A percentile compares a stretch with the other conserved stretches of the same genome.
Evolutionary conservation across 257 asterid genomes (phyloP).

Genomic region (Ocimum tenuiflorum): DNA sequence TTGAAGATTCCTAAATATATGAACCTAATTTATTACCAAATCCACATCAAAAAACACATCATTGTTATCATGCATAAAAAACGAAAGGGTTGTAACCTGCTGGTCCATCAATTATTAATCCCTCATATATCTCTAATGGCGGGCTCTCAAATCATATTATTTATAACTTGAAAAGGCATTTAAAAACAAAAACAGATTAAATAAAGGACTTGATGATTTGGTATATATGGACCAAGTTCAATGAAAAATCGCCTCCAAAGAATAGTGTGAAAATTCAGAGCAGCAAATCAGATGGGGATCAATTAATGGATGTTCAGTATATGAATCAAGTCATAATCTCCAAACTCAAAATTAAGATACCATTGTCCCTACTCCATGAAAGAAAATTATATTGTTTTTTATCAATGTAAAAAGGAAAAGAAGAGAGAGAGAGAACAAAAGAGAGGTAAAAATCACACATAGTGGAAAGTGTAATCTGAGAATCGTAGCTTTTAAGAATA

Average conservation of each 20-base stretch:
- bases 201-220: too few relatives aligned
- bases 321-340: too few relatives aligned
- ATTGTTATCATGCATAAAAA: background rate
- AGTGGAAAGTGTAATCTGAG: slow-evolving; percentile 21
- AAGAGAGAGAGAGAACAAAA: background rate
- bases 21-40: slow-evolving; percentile 7
- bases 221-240: too few relatives aligned
- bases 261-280: too few relatives aligned
- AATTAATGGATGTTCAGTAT: too few relatives aligned
- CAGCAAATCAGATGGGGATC: too few relatives aligned
- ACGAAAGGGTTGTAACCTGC: background rate
- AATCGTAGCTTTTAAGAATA: slow-evolving; percentile 36
- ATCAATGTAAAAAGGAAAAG: background rate
- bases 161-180: background rate
- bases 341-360: too few relatives aligned
- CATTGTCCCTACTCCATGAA: too few relatives aligned
- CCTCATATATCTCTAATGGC: too few relatives aligned
- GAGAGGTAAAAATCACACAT: slow-evolving; percentile 17
- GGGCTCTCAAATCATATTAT: slow-evolving; percentile 18
- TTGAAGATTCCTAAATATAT: background rate
- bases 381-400: too few relatives aligned
- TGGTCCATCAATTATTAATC: slow-evolving; percentile 5
- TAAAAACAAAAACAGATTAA: too few relatives aligned
- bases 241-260: too few relatives aligned
- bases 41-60: slow-evolving; percentile 9